Conservation (phyloP, 2,329 filamentous ascomycete species). For the Pseudocercospora fuligena region DNA sequence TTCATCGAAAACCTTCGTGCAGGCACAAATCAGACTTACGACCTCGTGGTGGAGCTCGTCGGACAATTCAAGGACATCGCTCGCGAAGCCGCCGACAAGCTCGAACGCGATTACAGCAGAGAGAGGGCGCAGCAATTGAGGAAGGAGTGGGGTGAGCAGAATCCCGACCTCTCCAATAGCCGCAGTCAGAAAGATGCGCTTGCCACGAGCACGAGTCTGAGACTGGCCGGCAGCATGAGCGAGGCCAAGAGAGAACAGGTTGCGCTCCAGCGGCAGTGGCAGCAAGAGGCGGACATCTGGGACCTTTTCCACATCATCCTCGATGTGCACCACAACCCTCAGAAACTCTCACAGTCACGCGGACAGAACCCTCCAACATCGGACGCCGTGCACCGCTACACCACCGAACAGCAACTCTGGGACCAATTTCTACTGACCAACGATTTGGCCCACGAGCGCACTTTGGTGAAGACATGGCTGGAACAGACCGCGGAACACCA, state of each 20-base stretch:
- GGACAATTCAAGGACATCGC: slow-evolving; percentile 56
- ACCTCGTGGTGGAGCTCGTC: slow-evolving; percentile 66
- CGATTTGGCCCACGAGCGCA: slow-evolving; percentile 74
- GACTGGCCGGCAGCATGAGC: slow-evolving; percentile 15
- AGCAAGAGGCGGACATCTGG: slow-evolving; percentile 90
- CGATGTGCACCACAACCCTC: slow-evolving; percentile 62
- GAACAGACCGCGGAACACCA: slow-evolving; percentile 73
- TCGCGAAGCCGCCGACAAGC: slow-evolving; percentile 52
- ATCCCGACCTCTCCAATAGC: slow-evolving; percentile 9
- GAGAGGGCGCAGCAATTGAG: slow-evolving; percentile 47
- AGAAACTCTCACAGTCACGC: not conserved
- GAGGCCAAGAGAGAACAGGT: slow-evolving; percentile 44
- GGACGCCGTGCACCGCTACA: slow-evolving; percentile 54
- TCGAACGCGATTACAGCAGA: slow-evolving; percentile 50
- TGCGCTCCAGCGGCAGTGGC: slow-evolving; percentile 66
- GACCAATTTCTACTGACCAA: slow-evolving; percentile 76
- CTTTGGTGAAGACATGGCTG: slow-evolving; percentile 82
- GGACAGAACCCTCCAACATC: slow-evolving; percentile 40
- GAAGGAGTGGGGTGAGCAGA: slow-evolving; percentile 40
- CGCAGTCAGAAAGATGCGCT: slow-evolving; percentile 18
- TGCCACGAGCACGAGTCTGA: slow-evolving; percentile 22
- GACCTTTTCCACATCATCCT: slow-evolving; percentile 78
- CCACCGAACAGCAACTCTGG: slow-evolving; percentile 67
- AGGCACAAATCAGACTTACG: slow-evolving; percentile 54
- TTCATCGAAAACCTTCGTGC: slow-evolving; percentile 60